These are phyloP conservation scores for Boletellus emodensis DNA, from an alignment of 768 basidiomycete genomes.

Conservation along the genomic window DNA sequence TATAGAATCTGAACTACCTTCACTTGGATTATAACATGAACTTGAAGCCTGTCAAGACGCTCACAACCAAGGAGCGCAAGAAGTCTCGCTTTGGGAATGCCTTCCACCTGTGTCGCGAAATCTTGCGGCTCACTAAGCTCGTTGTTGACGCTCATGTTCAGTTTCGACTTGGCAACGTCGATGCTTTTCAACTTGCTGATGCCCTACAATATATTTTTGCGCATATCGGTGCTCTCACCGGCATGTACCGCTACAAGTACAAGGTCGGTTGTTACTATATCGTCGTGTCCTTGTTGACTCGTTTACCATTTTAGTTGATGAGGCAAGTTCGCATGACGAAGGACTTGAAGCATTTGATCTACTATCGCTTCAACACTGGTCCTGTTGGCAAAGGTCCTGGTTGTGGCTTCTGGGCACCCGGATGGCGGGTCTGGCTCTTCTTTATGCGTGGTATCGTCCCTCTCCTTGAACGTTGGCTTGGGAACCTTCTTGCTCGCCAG, in stretches of 20 bases:
- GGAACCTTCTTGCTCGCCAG: constrained; percentile 95
- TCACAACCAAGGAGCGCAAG: constrained; percentile 99
- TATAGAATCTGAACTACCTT: constrained; percentile 83
- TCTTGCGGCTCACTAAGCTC: constrained; percentile 94
- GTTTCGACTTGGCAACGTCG: constrained; percentile 96
- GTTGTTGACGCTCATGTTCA: constrained; percentile 99
- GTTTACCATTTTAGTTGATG: constrained; percentile 64
- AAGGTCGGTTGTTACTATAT: constrained; percentile 51
- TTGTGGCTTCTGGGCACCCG: constrained; percentile 99
- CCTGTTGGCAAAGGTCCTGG: constrained; percentile 99
- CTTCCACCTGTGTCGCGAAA: constrained; percentile 97
- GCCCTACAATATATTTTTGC: constrained; percentile 97
- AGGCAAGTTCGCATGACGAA: constrained; percentile 99
- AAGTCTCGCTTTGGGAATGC: constrained; percentile 99
- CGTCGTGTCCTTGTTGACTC: constrained; percentile 3
- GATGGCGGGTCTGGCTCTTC: constrained; percentile 99
- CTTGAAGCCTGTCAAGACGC: constrained; percentile 93
- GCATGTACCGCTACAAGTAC: constrained; percentile 99
- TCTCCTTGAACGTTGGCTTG: constrained; percentile 94
- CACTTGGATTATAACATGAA: constrained; percentile 99
- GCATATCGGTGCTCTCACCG: constrained; percentile 96
- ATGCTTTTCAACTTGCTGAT: constrained; percentile 98
- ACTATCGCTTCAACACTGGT: constrained; percentile 99
- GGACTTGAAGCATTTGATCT: constrained; percentile 97
- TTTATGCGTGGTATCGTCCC: constrained; percentile 99